These are phyloP conservation scores for Cryptosporidium sp. DNA, from an alignment of 169 alveolate genomes.

Conservation along the genomic window DNA sequence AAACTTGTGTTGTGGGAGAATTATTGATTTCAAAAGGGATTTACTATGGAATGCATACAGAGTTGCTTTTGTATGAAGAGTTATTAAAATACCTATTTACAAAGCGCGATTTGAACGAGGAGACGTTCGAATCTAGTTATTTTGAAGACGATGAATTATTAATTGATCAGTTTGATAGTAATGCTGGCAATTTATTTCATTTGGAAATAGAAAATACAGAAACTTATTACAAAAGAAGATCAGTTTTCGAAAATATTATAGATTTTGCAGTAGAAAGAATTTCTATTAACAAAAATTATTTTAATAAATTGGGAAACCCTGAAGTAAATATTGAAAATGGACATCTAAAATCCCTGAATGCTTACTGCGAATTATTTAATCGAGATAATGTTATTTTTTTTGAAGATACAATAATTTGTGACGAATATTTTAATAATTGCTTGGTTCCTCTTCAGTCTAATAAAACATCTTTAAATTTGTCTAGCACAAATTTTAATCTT, in stretches of 20 bases:
- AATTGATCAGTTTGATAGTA: not conserved
- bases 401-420: not conserved
- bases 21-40: not conserved
- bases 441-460: not conserved
- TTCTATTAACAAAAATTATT: not conserved
- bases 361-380: not conserved
- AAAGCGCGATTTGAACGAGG: constrained; percentile 25
- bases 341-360: not conserved
- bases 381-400: not conserved
- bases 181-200: not conserved
- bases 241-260: constrained; percentile 13
- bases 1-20: not conserved
- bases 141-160: not conserved
- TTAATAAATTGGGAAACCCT: not conserved
- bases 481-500: not conserved
- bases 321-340: not conserved
- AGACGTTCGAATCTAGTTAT: constrained; percentile 3
- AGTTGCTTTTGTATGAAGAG: constrained; percentile 23
- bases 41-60: constrained; percentile 5
- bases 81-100: constrained; percentile 1
- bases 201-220: not conserved
- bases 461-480: not conserved
- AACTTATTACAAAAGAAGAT: not conserved
- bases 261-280: constrained; percentile 9
- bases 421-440: not conserved